Conservation (phyloP, 2,329 filamentous ascomycete species). For the Ophiobolus disseminans region DNA sequence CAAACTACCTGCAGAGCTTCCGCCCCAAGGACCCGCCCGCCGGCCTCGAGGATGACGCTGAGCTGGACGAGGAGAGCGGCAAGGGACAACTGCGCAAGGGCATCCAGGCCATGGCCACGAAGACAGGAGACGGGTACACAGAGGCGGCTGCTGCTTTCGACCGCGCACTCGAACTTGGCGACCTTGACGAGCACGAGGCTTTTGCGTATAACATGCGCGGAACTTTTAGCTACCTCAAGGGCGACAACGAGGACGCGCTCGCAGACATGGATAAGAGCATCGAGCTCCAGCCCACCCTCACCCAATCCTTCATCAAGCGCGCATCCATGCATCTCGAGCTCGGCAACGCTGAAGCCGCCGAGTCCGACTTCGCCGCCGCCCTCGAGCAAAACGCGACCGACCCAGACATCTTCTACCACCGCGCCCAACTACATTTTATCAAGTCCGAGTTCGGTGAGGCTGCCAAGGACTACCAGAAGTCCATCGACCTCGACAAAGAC, state of each 20-base stretch:
- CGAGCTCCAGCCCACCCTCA: conserved; percentile 84
- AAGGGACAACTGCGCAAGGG: conserved; percentile 87
- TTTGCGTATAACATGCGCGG: conserved; percentile 96
- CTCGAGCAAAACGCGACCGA: conserved; percentile 85
- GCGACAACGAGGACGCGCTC: conserved; percentile 83
- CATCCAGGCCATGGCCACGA: conserved; percentile 79
- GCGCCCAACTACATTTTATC: conserved; percentile 97
- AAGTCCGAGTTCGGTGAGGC: conserved; percentile 91
- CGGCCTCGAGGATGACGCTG: conserved; percentile 81
- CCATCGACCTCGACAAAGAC: conserved; percentile 91
- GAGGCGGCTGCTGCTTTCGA: conserved; percentile 87
- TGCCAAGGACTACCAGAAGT: conserved; percentile 98
- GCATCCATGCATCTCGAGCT: conserved; percentile 97
- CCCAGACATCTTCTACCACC: conserved; percentile 98
- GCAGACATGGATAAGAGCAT: conserved; percentile 90
- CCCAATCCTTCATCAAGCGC: conserved; percentile 98
- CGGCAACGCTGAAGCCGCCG: conserved; percentile 83
- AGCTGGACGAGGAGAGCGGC: conserved; percentile 78
- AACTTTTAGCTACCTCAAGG: conserved; percentile 91
- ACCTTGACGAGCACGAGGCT: conserved; percentile 82
- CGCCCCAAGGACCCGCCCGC: conserved; percentile 78
- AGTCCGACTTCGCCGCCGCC: conserved; percentile 85
- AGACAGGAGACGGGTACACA: conserved; percentile 89
- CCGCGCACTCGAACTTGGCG: conserved; percentile 81
- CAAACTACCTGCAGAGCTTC: conserved; percentile 99